These are phyloP conservation scores for Aspergillus wentii DNA, from an alignment of 495 filamentous ascomycete genomes.

Conservation along the genomic window DNA sequence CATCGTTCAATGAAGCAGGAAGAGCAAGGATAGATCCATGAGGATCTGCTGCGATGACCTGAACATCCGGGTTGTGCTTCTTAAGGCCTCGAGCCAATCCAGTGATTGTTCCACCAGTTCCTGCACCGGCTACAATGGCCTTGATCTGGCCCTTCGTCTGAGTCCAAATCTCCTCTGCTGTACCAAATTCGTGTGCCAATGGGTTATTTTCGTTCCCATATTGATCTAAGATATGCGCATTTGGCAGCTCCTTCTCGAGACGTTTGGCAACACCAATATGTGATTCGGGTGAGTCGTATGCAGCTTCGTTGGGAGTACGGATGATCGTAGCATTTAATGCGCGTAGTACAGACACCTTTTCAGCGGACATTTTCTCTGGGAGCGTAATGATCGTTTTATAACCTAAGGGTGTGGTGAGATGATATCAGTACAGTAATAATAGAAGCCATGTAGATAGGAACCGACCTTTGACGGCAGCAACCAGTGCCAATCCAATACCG, in stretches of 20 bases:
- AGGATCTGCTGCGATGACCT: constrained; percentile 88
- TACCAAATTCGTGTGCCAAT: constrained; percentile 88
- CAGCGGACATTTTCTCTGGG: constrained; percentile 98
- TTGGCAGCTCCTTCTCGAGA: constrained; percentile 91
- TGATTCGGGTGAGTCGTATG: constrained; percentile 88
- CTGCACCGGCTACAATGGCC: constrained; percentile 85
- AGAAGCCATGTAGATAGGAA: background rate
- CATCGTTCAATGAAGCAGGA: constrained; percentile 70
- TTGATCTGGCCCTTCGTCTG: constrained; percentile 85
- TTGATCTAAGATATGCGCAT: constrained; percentile 95
- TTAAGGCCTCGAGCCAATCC: constrained; percentile 80
- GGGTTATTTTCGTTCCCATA: constrained; percentile 93
- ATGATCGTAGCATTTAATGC: constrained; percentile 97
- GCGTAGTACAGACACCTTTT: constrained; percentile 92
- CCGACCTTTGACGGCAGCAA: constrained; percentile 84
- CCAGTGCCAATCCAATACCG: constrained; percentile 91
- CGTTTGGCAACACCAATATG: constrained; percentile 93
- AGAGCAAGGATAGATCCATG: constrained; percentile 82
- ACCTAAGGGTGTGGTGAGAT: constrained; percentile 25
- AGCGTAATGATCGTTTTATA: constrained; percentile 99
- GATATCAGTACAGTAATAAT: background rate
- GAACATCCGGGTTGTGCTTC: constrained; percentile 78
- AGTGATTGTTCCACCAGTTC: constrained; percentile 93
- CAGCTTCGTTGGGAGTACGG: constrained; percentile 92
- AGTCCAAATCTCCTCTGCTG: constrained; percentile 92